These are phyloP conservation scores for Mycena albidolilacea DNA, from an alignment of 768 basidiomycete species.

Conservation along the genomic window DNA sequence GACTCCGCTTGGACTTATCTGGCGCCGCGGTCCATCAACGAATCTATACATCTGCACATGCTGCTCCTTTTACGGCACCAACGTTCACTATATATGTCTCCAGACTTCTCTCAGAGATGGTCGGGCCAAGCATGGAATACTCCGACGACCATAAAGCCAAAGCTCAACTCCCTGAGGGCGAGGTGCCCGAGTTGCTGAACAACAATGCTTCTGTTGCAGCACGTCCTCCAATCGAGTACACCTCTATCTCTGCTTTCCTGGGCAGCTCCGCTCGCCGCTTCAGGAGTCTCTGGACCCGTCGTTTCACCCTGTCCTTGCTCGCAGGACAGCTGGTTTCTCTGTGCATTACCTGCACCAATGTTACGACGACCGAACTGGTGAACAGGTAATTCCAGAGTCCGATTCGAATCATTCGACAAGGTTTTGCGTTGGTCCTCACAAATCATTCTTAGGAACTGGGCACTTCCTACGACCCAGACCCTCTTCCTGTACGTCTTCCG, in stretches of 20 bases:
- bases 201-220: conserved; percentile 17
- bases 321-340: conserved; percentile 89
- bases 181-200: conserved; percentile 15
- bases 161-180: conserved; percentile 21
- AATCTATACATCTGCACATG: conserved; percentile 34
- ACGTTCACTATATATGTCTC: conserved; percentile 29
- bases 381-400: conserved; percentile 12
- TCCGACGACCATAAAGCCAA: conserved; percentile 31
- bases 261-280: conserved; percentile 72
- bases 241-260: conserved; percentile 69
- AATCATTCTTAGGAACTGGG: conserved; percentile 69
- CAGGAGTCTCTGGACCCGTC: conserved; percentile 83
- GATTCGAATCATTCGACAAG: background rate
- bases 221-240: conserved; percentile 78
- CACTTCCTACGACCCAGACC: conserved; percentile 85
- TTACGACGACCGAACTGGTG: conserved; percentile 86
- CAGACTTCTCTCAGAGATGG: conserved; percentile 6
- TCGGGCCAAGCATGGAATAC: conserved; percentile 30
- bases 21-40: background rate
- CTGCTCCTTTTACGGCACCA: conserved; percentile 31
- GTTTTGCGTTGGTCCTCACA: background rate
- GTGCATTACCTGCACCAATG: conserved; percentile 92
- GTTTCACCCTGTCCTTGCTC: conserved; percentile 77
- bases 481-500: conserved; percentile 78
- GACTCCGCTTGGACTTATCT: background rate